These are phyloP conservation scores for Macadamia tetraphylla DNA, from an alignment of 164 flowering plant species.

Conservation along the genomic window DNA sequence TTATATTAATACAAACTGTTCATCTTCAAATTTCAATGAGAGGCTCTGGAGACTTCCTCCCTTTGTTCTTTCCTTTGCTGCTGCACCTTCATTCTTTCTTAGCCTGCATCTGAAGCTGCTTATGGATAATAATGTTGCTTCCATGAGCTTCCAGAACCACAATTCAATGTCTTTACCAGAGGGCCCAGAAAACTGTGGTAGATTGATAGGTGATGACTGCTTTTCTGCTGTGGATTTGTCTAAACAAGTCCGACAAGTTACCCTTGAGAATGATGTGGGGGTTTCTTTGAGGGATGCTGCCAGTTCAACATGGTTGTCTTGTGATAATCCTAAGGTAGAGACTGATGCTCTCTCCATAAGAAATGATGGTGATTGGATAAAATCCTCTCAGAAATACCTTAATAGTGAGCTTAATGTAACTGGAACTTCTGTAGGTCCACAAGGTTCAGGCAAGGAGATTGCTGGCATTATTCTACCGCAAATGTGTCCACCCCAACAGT, in stretches of 20 bases:
- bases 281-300: conserved; percentile 15
- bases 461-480: conserved; percentile 15
- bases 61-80: conserved; percentile 54
- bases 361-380: conserved; percentile 21
- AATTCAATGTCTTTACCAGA: conserved; percentile 22
- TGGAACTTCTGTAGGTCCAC: conserved; percentile 23
- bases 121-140: conserved; percentile 46
- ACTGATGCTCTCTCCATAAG: conserved; percentile 16
- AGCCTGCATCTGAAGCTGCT: conserved; percentile 70
- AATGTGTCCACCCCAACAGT: conserved; percentile 13
- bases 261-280: conserved; percentile 13
- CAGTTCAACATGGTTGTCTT: conserved; percentile 17
- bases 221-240: conserved; percentile 14
- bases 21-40: conserved; percentile 21
- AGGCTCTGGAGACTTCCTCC: conserved; percentile 41
- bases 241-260: conserved; percentile 15
- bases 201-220: conserved; percentile 17
- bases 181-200: conserved; percentile 15
- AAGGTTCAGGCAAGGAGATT: conserved; percentile 16
- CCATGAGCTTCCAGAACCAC: conserved; percentile 27
- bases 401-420: conserved; percentile 14
- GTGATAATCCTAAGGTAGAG: conserved; percentile 17
- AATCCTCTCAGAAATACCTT: conserved; percentile 10
- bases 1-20: conserved; percentile 12
- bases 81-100: conserved; percentile 62